These are phyloP conservation scores for Serendipita sp. DNA, from an alignment of 768 basidiomycete species.

Conservation along the genomic window DNA sequence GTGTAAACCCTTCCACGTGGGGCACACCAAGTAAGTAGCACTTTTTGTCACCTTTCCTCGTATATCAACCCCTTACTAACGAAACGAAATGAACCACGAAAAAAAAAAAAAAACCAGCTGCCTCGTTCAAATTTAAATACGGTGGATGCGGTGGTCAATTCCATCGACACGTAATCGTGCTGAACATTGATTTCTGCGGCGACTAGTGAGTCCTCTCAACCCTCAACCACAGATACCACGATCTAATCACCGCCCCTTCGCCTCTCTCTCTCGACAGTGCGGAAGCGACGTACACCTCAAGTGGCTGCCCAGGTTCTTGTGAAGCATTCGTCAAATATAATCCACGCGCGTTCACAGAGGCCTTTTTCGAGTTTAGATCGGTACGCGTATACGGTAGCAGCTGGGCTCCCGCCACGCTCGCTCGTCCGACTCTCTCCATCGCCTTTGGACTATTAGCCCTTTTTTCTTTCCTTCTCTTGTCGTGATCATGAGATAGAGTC, in stretches of 20 bases:
- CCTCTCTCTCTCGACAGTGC: not conserved
- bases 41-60: not conserved
- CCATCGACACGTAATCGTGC: not conserved
- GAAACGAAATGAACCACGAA: no score
- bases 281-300: not conserved
- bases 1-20: not conserved
- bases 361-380: not conserved
- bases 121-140: not conserved
- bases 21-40: not conserved
- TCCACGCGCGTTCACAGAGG: not conserved
- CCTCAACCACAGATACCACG: not conserved
- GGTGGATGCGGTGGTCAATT: not conserved
- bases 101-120: not conserved
- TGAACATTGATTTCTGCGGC: not conserved
- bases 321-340: conserved; percentile 2
- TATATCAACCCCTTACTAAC: not conserved
- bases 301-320: not conserved
- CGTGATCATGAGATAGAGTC: not conserved
- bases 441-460: not conserved
- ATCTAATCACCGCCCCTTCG: not conserved
- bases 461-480: not conserved
- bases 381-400: not conserved
- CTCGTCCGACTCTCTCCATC: not conserved
- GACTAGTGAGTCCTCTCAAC: not conserved
- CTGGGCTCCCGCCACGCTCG: not conserved